Percentiles rank a stretch among this genome's conserved stretches.
Evolutionary conservation across 306 rosid genomes (phyloP).

Genomic region (Lathyrus tuberosus): DNA sequence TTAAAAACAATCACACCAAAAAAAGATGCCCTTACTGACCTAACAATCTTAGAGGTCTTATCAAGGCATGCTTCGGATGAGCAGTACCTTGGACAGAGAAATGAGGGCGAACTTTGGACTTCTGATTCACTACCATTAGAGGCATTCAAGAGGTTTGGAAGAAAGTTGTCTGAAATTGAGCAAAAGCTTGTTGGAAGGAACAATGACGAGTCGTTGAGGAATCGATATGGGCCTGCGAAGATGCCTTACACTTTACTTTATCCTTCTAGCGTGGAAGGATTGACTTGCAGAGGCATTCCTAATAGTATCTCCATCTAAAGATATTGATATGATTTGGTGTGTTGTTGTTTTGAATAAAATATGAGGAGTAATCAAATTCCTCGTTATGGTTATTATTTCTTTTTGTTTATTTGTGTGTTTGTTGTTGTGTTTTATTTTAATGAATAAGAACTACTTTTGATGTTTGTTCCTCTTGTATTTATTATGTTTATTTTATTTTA

Average conservation of each 20-base stretch:
- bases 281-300: constrained; percentile 75
- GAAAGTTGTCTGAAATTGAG: constrained; percentile 37
- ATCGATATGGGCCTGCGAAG: constrained; percentile 62
- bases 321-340: background rate
- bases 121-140: constrained; percentile 12
- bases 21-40: constrained; percentile 49
- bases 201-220: constrained; percentile 40
- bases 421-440: background rate
- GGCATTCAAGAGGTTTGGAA: constrained; percentile 45
- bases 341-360: constrained; percentile 11
- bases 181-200: constrained; percentile 37
- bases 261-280: constrained; percentile 67
- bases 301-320: constrained; percentile 65
- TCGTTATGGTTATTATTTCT: background rate
- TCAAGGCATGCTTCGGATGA: constrained; percentile 70
- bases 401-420: background rate
- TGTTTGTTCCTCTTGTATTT: background rate
- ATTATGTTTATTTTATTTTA: no score
- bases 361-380: constrained; percentile 10
- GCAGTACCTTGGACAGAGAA: constrained; percentile 59
- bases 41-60: constrained; percentile 62
- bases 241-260: constrained; percentile 78
- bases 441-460: background rate
- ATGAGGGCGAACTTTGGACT: constrained; percentile 41
- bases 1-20: constrained; percentile 63